Conservation (phyloP, 169 alveolate genomes). For the Plasmodium yoelii region DNA sequence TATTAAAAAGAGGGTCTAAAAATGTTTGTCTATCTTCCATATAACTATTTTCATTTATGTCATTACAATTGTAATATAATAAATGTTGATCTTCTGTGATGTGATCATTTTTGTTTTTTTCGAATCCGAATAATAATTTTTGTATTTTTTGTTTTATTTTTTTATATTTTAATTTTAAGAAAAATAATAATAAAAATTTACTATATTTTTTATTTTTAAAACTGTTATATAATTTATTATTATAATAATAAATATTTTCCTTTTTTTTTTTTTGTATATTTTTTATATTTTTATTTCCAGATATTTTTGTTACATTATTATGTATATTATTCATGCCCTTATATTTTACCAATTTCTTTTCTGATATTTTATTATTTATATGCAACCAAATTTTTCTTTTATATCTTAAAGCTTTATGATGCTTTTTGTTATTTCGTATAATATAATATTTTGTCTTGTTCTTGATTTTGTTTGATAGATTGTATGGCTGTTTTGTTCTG, state of each 20-base stretch:
- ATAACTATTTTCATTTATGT: too few species aligned
- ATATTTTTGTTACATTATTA: neutral
- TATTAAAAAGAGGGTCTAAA: too few species aligned
- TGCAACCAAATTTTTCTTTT: neutral
- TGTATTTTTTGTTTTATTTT: too few species aligned
- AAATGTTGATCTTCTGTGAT: too few species aligned
- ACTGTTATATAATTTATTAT: slow-evolving; percentile 3
- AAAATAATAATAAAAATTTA: neutral
- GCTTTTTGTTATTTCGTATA: neutral
- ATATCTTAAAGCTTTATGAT: neutral
- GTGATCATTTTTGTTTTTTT: too few species aligned
- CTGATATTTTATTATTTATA: neutral
- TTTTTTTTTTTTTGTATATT: neutral
- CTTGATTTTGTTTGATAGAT: too few species aligned
- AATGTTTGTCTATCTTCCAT: too few species aligned
- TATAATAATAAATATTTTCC: neutral
- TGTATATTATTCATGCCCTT: neutral
- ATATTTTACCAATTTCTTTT: neutral
- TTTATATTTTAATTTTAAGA: too few species aligned
- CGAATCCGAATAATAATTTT: too few species aligned
- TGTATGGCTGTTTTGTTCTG: too few species aligned
- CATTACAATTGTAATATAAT: too few species aligned
- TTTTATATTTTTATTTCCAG: neutral
- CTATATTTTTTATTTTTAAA: slow-evolving; percentile 10
- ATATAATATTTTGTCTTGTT: too few species aligned